Percentiles rank a stretch among this genome's conserved stretches.
phyloP scores from a whole-genome alignment of 1,284 basidiomycete genomes.

The Mycena sp. region DNA sequence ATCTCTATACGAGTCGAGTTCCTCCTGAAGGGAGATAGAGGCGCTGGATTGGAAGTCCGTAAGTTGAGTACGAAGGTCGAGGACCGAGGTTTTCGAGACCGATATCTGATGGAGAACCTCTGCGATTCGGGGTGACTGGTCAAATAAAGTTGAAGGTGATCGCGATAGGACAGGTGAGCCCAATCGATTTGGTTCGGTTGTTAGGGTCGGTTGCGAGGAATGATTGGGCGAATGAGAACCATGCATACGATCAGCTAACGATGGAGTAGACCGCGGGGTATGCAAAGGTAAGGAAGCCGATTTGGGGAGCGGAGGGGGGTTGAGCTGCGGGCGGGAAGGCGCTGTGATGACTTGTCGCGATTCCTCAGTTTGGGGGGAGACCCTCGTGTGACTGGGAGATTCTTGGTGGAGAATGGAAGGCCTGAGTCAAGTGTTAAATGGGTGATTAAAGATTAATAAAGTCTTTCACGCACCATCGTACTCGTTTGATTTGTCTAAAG shows the following conservation, averaged over 20 bases:
- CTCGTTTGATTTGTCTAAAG: slow-evolving; percentile 69
- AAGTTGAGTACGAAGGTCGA: slow-evolving; percentile 83
- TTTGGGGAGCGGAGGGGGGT: slow-evolving; percentile 84
- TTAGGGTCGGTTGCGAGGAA: slow-evolving; percentile 41
- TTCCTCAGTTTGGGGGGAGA: slow-evolving; percentile 62
- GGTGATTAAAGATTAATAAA: not conserved
- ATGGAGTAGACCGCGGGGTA: slow-evolving; percentile 52
- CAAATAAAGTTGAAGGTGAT: slow-evolving; percentile 56
- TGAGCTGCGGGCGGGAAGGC: slow-evolving; percentile 60
- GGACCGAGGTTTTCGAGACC: slow-evolving; percentile 69
- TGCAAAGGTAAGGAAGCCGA: slow-evolving; percentile 82
- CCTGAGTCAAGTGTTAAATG: too few relatives aligned
- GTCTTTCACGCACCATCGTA: slow-evolving; percentile 60
- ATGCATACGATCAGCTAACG: slow-evolving; percentile 41
- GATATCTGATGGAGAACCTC: slow-evolving; percentile 85
- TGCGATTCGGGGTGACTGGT: slow-evolving; percentile 76
- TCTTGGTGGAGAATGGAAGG: slow-evolving; percentile 60
- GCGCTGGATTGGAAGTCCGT: slow-evolving; percentile 71
- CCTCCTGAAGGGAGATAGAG: slow-evolving; percentile 71
- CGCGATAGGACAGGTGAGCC: slow-evolving; percentile 47
- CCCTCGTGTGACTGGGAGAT: slow-evolving; percentile 51
- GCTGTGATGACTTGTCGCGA: slow-evolving; percentile 62
- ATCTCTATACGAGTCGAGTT: slow-evolving; percentile 79
- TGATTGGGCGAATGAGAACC: slow-evolving; percentile 44
- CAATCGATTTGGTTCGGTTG: slow-evolving; percentile 47